Evolutionary conservation across 202 grass and related monocot species (phyloP), one percentile per base, ranked within the genome.

Genomic region (Setaria italica): DNA sequence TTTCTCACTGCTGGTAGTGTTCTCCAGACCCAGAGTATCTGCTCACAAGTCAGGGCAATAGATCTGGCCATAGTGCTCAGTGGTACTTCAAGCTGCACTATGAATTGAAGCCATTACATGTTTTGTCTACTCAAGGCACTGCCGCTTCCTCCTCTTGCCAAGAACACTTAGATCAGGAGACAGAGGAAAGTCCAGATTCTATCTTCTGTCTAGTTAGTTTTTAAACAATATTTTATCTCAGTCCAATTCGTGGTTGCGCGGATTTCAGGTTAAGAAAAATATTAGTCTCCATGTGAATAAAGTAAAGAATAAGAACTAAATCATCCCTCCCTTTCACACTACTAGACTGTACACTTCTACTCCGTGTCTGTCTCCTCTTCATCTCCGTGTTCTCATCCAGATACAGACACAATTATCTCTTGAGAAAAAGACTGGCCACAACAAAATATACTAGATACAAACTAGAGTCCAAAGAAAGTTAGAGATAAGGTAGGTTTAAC

Each of bases 1-100:
- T 6, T 76, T 76, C 33, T 41, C 17, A 20, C 49, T 37, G 30
- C 16, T 75, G 9, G 33, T 73, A 51, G 13, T 54, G 34, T 37
- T 75, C 33, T 50, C 21, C 71, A 74, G 48, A 53, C 15, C 47
- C 29, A 57, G 19, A 75, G 14, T 56, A 76, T 57, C 73, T 78
- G 75, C 39, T 47, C 41, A 29, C 11, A 11, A 32, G 57, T 16
- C n/a, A 32, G 11, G 13, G n/a, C 41, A 62, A 62, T 78, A 78
- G 6, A 62, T 46, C n/a, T 78, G 3, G n/a, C 7, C 21, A 78
- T 32, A 10, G 57, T 62, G n/a, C 39, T 62, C 17, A 62, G 35
- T 12, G 11, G 34, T 21, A 56, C 50, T 35, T 35, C 48, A 74
- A 74, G 72, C 33, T 56, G 33, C 17, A 75, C 3, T 55, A 34